Evolutionary conservation across 305 asterid genomes (phyloP).

Genomic region (Solanum hybrid): DNA sequence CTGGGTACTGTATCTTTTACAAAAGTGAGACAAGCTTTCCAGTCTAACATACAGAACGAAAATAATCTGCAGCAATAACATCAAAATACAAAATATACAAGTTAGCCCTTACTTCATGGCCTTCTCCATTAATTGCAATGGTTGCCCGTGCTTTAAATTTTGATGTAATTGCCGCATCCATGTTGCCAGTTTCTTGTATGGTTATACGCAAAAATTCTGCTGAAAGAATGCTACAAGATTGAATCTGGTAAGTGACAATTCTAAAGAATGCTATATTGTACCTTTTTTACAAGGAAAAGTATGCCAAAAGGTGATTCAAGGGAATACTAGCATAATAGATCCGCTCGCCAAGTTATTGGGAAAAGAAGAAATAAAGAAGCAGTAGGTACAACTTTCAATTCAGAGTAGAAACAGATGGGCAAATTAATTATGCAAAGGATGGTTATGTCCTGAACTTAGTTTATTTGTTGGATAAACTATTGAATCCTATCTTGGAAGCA

Average conservation of each 20-base stretch:
- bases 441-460: background rate
- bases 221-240: slow-evolving; percentile 99
- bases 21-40: slow-evolving; percentile 1
- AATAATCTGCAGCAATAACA: background rate
- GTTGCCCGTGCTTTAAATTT: slow-evolving; percentile 24
- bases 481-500: background rate
- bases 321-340: background rate
- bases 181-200: slow-evolving; percentile 53
- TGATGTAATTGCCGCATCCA: slow-evolving; percentile 38
- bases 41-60: background rate
- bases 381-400: background rate
- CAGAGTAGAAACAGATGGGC: background rate
- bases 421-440: background rate
- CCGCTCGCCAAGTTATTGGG: background rate
- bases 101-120: slow-evolving; percentile 52
- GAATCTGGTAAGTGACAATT: slow-evolving; percentile 67
- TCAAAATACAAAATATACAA: background rate
- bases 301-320: background rate
- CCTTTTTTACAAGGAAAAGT: background rate
- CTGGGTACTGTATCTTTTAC: background rate
- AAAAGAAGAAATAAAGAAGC: background rate
- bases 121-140: slow-evolving; percentile 39
- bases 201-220: slow-evolving; percentile 93
- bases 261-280: slow-evolving; percentile 21
- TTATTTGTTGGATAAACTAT: background rate